Base-by-base conservation (phyloP, 2,329 filamentous ascomycete genomes). In the Sclerotiophoma versabilis region DNA sequence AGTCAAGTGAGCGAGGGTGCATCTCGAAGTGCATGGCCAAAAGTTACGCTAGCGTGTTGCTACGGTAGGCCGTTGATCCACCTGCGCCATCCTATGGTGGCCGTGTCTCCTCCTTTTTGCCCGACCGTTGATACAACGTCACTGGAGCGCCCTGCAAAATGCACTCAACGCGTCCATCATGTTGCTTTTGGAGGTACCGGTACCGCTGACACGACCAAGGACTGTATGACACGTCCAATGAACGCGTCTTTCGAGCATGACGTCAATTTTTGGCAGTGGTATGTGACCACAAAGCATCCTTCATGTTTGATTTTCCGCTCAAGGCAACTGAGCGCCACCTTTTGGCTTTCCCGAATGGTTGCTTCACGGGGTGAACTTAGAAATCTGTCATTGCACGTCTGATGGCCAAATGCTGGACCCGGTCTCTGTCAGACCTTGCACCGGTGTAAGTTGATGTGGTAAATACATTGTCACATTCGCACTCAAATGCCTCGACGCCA, bases 11-110 rank as follows among this genome's bases (percentile, higher is more conserved):
- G 59, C 38, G 50, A 45, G 25, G 41, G 39, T 46, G 38, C 43
- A 37, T 36, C 44, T 44, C 22, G 36, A 58, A 62, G 59, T 49
- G 39, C 51, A 54, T 49, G 12, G 44, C 45, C 45, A 54, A 54
- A 54, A 49, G 51, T 45, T 34, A 42, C 17, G 11, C 44, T 57
- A 53, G 53, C 45, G 57, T 36, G 50, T 54, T 33, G 32, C 22
- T 52, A 44, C 48, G 48, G 48, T 12, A 19, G 54, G 38, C 54
- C 14, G 12, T 45, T 42, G n/a, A 45, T n/a, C 54, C 49, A 49
- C n/a, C 15, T 20, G 12, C 39, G 54, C 27, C 14, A 34, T 36
- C 53, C 19, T n/a, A 38, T 43, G 17, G 36, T 47, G 53, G 47
- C 47, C 46, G 45, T 20, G 39, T 34, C 34, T 23, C 44, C 51